phyloP scores from a whole-genome alignment of 805 yeast genomes.

The Saturnispora hagleri region DNA sequence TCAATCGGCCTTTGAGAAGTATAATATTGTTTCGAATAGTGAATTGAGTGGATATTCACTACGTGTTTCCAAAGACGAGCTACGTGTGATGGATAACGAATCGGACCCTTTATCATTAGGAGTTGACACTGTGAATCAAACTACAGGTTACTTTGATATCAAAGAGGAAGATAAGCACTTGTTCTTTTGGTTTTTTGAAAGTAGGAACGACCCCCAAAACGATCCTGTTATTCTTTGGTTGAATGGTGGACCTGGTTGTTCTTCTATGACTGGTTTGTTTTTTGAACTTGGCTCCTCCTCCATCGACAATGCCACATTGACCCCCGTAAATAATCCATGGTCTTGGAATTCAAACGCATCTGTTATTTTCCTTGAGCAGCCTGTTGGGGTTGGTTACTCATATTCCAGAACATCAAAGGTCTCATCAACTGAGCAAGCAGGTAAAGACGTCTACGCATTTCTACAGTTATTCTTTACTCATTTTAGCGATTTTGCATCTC shows the following conservation, averaged over 20 bases:
- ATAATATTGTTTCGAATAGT: slow-evolving; percentile 6
- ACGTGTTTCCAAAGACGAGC: slow-evolving; percentile 12
- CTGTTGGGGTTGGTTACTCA: slow-evolving; percentile 77
- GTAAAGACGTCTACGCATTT: slow-evolving; percentile 72
- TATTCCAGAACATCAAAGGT: slow-evolving; percentile 41
- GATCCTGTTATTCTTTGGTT: slow-evolving; percentile 87
- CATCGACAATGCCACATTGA: slow-evolving; percentile 44
- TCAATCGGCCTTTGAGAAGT: not conserved
- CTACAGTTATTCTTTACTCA: slow-evolving; percentile 71
- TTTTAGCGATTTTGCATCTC: slow-evolving; percentile 46
- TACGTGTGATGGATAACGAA: not conserved
- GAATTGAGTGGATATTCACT: slow-evolving; percentile 19
- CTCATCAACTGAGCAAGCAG: slow-evolving; percentile 71
- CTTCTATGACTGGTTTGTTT: slow-evolving; percentile 77
- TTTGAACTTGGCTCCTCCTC: slow-evolving; percentile 82
- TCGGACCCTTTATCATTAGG: slow-evolving; percentile 58
- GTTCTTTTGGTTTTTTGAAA: slow-evolving; percentile 75
- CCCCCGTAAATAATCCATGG: slow-evolving; percentile 62
- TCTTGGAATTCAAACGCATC: slow-evolving; percentile 84
- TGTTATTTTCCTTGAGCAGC: slow-evolving; percentile 81
- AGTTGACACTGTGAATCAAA: slow-evolving; percentile 73
- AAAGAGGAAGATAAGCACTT: slow-evolving; percentile 62
- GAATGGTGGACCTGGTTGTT: slow-evolving; percentile 94
- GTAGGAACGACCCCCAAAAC: slow-evolving; percentile 76
- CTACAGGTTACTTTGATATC: slow-evolving; percentile 78